Evolutionary conservation across 768 basidiomycete species (phyloP).

Genomic region (Grammothele lineata): DNA sequence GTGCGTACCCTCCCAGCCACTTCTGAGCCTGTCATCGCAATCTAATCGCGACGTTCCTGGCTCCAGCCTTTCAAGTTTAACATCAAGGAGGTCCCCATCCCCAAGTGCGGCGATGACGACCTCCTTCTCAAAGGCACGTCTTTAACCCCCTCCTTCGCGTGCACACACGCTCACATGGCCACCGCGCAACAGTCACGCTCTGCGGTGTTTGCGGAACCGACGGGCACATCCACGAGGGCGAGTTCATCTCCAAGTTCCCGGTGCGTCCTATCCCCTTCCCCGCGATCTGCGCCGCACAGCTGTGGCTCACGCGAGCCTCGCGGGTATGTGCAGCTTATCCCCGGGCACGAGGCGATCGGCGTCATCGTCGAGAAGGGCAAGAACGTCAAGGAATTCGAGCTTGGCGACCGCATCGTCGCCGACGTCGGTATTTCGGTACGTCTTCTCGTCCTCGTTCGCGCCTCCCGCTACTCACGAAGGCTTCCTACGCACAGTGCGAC

Average conservation of each 20-base stretch:
- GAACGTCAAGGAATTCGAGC: slow-evolving; percentile 70
- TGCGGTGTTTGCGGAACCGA: slow-evolving; percentile 65
- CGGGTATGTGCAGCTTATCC: slow-evolving; percentile 48
- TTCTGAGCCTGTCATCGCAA: too few relatives aligned
- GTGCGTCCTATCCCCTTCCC: slow-evolving; percentile 33
- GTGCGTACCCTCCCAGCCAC: slow-evolving; percentile 29
- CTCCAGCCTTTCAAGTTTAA: slow-evolving; percentile 62
- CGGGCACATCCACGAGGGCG: slow-evolving; percentile 56
- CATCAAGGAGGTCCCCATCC: slow-evolving; percentile 65
- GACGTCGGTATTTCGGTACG: slow-evolving; percentile 73
- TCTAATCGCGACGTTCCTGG: not conserved
- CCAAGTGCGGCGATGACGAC: slow-evolving; percentile 62
- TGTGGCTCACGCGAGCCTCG: not conserved
- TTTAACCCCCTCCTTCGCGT: not conserved
- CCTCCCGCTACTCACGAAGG: not conserved
- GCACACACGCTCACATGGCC: not conserved
- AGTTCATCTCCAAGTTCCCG: slow-evolving; percentile 68
- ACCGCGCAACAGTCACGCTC: slow-evolving; percentile 16
- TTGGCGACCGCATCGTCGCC: slow-evolving; percentile 82
- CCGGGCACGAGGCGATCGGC: slow-evolving; percentile 77
- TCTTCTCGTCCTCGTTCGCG: slow-evolving; percentile 3
- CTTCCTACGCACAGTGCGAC: slow-evolving; percentile 55
- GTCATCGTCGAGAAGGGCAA: slow-evolving; percentile 70
- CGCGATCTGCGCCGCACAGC: not conserved
- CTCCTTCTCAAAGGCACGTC: slow-evolving; percentile 66